A percentile compares a stretch with the other conserved stretches of the same genome.
phyloP scores from a whole-genome alignment of 306 rosid species.

The Trifolium dubium region DNA sequence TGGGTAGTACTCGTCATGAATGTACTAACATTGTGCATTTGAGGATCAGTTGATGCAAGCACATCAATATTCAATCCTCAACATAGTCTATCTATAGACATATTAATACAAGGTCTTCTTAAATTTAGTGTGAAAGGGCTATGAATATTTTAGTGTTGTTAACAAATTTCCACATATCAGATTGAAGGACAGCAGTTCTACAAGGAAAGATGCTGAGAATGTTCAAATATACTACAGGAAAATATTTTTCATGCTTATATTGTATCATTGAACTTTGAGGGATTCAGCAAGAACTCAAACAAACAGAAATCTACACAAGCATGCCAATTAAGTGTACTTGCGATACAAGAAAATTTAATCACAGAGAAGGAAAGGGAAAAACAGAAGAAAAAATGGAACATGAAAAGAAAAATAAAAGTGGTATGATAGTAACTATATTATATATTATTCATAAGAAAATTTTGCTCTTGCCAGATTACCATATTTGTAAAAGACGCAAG shows the following conservation, averaged over 20 bases:
- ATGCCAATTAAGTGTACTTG: slow-evolving; percentile 4
- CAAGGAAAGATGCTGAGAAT: slow-evolving; percentile 29
- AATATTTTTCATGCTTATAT: slow-evolving; percentile 31
- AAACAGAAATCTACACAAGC: slow-evolving; percentile 30
- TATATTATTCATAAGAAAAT: not conserved
- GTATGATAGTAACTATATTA: slow-evolving; percentile 3
- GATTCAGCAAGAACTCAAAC: slow-evolving; percentile 23
- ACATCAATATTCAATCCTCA: slow-evolving; percentile 18
- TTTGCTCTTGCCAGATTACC: slow-evolving; percentile 13
- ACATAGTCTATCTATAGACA: slow-evolving; percentile 10
- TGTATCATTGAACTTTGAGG: slow-evolving; percentile 25
- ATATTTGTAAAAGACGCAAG: slow-evolving; percentile 23
- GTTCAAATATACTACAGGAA: slow-evolving; percentile 18
- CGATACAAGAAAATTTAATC: slow-evolving; percentile 26
- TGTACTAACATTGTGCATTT: not conserved
- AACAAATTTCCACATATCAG: not conserved
- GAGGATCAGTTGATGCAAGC: slow-evolving; percentile 31
- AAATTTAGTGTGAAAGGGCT: not conserved
- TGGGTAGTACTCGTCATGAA: not conserved
- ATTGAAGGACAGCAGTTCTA: slow-evolving; percentile 30
- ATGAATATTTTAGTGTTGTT: not conserved
- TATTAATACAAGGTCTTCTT: not conserved
- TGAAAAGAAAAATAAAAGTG: not conserved
- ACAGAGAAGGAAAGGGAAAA: slow-evolving; percentile 8
- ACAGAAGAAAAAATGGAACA: not conserved